These are phyloP conservation scores for Plantago elongata DNA, from an alignment of 257 asterid species.

Conservation along the genomic window DNA sequence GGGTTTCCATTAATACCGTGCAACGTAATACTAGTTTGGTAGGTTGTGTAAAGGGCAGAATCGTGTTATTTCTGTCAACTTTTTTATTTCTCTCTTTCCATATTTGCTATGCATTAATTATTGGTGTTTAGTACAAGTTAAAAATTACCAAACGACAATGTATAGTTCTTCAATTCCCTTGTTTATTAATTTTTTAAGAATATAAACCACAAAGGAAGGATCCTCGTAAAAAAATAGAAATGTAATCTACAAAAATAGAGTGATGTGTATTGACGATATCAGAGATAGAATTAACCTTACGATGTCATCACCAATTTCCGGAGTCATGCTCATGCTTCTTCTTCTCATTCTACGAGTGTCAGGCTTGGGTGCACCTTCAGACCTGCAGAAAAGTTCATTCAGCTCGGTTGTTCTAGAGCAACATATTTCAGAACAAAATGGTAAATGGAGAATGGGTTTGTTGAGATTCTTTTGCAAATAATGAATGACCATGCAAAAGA, in stretches of 20 bases:
- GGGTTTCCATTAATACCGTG: too few relatives aligned
- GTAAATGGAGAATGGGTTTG: neutral
- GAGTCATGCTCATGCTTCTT: conserved; percentile 95
- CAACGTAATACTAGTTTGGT: too few relatives aligned
- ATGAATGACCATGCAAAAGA: neutral
- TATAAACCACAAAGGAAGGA: too few relatives aligned
- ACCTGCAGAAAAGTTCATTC: conserved; percentile 45
- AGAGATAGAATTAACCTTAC: conserved; percentile 65
- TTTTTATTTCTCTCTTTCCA: neutral
- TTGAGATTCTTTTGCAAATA: neutral
- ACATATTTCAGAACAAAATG: neutral
- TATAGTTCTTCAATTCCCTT: neutral
- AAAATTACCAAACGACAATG: neutral
- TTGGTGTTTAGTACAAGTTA: neutral
- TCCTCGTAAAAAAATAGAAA: neutral
- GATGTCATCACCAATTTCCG: conserved; percentile 96
- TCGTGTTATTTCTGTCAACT: neutral
- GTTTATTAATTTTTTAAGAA: neutral
- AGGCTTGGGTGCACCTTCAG: conserved; percentile 77
- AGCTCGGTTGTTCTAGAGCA: conserved; percentile 17
- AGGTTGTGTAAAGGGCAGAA: neutral
- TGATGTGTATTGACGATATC: conserved; percentile 6
- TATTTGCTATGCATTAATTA: neutral
- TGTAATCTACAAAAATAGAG: conserved; percentile 10
- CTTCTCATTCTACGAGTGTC: conserved; percentile 81